Conservation (phyloP, 2,329 filamentous ascomycete genomes). For the Beauveria caledonica region DNA sequence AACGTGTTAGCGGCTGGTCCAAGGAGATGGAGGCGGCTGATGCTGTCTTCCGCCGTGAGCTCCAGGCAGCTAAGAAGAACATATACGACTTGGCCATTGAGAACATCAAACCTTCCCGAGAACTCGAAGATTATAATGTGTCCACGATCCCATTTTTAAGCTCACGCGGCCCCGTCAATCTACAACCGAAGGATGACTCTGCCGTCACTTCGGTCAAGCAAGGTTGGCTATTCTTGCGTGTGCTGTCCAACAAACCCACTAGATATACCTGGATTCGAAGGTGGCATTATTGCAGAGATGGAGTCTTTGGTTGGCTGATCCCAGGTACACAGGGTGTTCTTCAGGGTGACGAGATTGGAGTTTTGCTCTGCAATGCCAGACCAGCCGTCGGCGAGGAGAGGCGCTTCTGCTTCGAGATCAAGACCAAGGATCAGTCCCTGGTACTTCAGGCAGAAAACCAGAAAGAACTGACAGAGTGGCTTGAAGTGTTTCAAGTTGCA, state of each 20-base stretch:
- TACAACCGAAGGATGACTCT: slow-evolving; percentile 46
- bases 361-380: slow-evolving; percentile 85
- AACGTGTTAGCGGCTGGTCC: slow-evolving; percentile 85
- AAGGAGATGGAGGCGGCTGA: slow-evolving; percentile 92
- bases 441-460: slow-evolving; percentile 91
- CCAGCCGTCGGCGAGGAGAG: slow-evolving; percentile 88
- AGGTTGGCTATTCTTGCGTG: slow-evolving; percentile 84
- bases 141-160: slow-evolving; percentile 86
- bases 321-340: slow-evolving; percentile 81
- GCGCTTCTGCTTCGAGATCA: slow-evolving; percentile 95
- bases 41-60: slow-evolving; percentile 69
- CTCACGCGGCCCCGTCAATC: slow-evolving; percentile 56
- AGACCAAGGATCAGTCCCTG: slow-evolving; percentile 89
- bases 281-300: slow-evolving; percentile 94
- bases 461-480: slow-evolving; percentile 85
- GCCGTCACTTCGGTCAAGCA: slow-evolving; percentile 68
- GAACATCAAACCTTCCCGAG: slow-evolving; percentile 70
- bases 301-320: slow-evolving; percentile 90
- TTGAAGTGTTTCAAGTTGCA: slow-evolving; percentile 84
- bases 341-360: slow-evolving; percentile 92
- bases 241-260: slow-evolving; percentile 77
- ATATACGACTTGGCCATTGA: slow-evolving; percentile 71
- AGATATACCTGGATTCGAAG: slow-evolving; percentile 82
- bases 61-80: slow-evolving; percentile 69
- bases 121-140: slow-evolving; percentile 84